Conservation (phyloP, 805 yeast genomes). For the Kodamaea jinghongensis region DNA sequence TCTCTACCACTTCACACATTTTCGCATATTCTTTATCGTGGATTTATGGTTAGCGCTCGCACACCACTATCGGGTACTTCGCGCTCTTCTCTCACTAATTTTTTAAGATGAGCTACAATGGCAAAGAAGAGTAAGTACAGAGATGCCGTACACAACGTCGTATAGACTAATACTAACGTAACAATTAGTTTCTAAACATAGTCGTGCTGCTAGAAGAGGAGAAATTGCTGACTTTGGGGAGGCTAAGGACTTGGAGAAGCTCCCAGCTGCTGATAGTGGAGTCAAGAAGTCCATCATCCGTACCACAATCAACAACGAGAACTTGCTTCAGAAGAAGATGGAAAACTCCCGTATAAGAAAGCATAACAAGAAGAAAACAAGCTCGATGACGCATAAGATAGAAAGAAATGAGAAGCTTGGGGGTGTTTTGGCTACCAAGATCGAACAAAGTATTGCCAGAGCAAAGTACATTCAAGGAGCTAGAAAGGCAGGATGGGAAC, state of each 20-base stretch:
- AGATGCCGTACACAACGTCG: conserved; percentile 2
- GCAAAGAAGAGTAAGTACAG: conserved; percentile 38
- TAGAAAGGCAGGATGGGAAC: conserved; percentile 73
- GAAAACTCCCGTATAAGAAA: conserved; percentile 37
- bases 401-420: conserved; percentile 51
- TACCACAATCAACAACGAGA: conserved; percentile 64
- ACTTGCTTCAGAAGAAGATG: conserved; percentile 54
- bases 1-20: too few relatives aligned
- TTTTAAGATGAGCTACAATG: conserved; percentile 22
- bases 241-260: conserved; percentile 45
- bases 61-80: too few relatives aligned
- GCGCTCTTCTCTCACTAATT: too few relatives aligned
- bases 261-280: conserved; percentile 60
- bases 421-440: conserved; percentile 59
- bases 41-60: too few relatives aligned
- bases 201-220: conserved; percentile 78
- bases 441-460: conserved; percentile 60
- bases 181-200: conserved; percentile 56
- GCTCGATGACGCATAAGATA: conserved; percentile 32
- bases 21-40: too few relatives aligned
- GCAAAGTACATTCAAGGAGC: conserved; percentile 59
- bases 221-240: conserved; percentile 44
- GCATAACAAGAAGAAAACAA: conserved; percentile 30
- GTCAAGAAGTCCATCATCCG: conserved; percentile 63
- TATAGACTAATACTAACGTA: conserved; percentile 18